phyloP scores from a whole-genome alignment of 257 asterid genomes.

The Solanum boliviense region DNA sequence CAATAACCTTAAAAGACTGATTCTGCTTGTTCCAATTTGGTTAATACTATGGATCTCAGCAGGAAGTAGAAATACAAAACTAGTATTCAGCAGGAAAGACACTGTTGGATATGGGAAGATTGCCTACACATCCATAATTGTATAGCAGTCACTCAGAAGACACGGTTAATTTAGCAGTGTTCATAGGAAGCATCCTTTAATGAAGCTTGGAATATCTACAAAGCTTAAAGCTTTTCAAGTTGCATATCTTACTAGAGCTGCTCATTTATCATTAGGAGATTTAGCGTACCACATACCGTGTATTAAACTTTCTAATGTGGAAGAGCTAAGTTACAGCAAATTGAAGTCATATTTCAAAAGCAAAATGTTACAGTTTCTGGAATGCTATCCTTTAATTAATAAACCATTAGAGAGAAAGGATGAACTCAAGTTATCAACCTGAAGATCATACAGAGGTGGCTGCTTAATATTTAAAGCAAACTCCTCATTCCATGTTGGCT shows the following conservation, averaged over 20 bases:
- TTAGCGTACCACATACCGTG: background rate
- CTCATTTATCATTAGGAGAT: background rate
- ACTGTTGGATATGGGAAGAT: background rate
- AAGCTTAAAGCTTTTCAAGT: background rate
- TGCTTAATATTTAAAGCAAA: slow-evolving; percentile 77
- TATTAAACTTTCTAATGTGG: background rate
- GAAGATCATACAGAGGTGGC: slow-evolving; percentile 60
- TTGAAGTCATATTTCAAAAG: background rate
- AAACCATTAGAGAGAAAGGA: background rate
- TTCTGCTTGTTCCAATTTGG: background rate
- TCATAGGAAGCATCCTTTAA: background rate
- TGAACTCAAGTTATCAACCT: slow-evolving; percentile 35
- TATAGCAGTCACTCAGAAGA: background rate
- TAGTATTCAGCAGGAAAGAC: background rate
- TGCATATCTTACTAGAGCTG: background rate
- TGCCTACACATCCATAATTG: background rate
- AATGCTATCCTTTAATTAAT: background rate
- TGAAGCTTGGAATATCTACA: background rate
- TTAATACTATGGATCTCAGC: background rate
- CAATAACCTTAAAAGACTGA: background rate
- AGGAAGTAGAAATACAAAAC: background rate
- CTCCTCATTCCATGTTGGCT: slow-evolving; percentile 97
- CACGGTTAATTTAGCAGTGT: background rate
- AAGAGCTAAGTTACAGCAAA: background rate
- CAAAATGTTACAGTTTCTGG: background rate